Evolutionary conservation across 1,139 yeast genomes (phyloP).

Genomic region (Yamadazyma mexicana): DNA sequence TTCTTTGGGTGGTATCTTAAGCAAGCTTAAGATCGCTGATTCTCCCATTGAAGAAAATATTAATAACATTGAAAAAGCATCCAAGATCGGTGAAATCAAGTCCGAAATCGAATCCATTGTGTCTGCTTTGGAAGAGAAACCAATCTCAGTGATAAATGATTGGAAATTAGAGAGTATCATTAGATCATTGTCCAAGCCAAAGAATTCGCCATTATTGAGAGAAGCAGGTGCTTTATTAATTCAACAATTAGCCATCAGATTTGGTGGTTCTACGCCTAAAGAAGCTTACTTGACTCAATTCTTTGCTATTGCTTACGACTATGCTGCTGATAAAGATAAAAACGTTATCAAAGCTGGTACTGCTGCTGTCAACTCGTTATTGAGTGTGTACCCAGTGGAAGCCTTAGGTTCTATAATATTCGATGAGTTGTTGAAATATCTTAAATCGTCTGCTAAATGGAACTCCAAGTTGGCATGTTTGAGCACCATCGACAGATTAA

Average conservation of each 20-base stretch:
- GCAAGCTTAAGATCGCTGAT: slow-evolving; percentile 54
- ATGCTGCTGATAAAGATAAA: slow-evolving; percentile 81
- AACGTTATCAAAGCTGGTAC: slow-evolving; percentile 83
- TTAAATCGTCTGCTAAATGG: slow-evolving; percentile 90
- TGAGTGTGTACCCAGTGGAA: slow-evolving; percentile 73
- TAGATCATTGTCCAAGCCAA: slow-evolving; percentile 67
- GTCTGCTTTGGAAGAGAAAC: slow-evolving; percentile 41
- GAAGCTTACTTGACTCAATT: slow-evolving; percentile 72
- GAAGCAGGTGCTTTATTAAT: slow-evolving; percentile 73
- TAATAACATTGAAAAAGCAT: slow-evolving; percentile 53
- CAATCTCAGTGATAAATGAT: slow-evolving; percentile 52
- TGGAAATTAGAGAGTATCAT: slow-evolving; percentile 69
- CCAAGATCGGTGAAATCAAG: slow-evolving; percentile 65
- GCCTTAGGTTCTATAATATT: slow-evolving; percentile 73
- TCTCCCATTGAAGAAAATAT: slow-evolving; percentile 71
- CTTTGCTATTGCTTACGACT: slow-evolving; percentile 59
- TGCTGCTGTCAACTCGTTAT: slow-evolving; percentile 63
- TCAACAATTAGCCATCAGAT: slow-evolving; percentile 64
- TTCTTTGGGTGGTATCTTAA: slow-evolving; percentile 68
- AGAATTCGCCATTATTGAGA: slow-evolving; percentile 70
- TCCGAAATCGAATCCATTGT: slow-evolving; percentile 59
- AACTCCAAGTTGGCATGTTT: slow-evolving; percentile 84
- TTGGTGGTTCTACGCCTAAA: slow-evolving; percentile 67
- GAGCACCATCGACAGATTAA: slow-evolving; percentile 66
- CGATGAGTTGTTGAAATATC: slow-evolving; percentile 59